These are phyloP conservation scores for Neurospora sp. DNA, from an alignment of 495 filamentous ascomycete genomes.

Conservation along the genomic window DNA sequence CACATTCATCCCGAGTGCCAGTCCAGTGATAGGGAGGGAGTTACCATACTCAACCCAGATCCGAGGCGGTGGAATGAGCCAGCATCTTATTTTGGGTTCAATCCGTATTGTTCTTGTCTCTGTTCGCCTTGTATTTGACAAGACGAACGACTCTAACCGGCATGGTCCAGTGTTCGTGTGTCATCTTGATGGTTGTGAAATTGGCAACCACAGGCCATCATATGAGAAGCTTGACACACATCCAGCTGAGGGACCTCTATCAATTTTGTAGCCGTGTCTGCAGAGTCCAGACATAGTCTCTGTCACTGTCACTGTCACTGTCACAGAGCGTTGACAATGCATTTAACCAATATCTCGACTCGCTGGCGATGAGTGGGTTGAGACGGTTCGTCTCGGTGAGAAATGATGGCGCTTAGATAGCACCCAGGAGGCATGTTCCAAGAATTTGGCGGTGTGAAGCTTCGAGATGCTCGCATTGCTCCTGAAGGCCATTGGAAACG, in stretches of 20 bases:
- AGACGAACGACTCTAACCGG: not conserved
- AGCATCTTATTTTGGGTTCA: not conserved
- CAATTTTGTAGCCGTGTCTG: not conserved
- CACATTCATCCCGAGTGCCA: not conserved
- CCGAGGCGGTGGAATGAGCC: not conserved
- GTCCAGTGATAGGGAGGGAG: not conserved
- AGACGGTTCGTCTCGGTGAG: not conserved
- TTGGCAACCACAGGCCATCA: not conserved
- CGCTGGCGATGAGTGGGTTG: not conserved
- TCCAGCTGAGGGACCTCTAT: not conserved
- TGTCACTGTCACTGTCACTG: constrained; percentile 12
- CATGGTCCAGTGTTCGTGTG: not conserved
- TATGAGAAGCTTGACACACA: not conserved
- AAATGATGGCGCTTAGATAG: not conserved
- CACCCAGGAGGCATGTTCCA: not conserved
- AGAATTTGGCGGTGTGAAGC: not conserved
- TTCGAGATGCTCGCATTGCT: not conserved
- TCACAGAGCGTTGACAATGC: constrained; percentile 8
- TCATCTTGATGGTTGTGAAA: not conserved
- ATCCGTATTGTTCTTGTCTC: not conserved
- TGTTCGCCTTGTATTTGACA: not conserved
- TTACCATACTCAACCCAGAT: not conserved
- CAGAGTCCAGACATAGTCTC: constrained; percentile 9
- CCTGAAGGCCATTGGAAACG: not conserved
- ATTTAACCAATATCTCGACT: constrained; percentile 5